Evolutionary conservation across 495 filamentous ascomycete genomes (phyloP), one percentile per base, ranked within the genome.

Genomic region (Xeromyces bisporus): DNA sequence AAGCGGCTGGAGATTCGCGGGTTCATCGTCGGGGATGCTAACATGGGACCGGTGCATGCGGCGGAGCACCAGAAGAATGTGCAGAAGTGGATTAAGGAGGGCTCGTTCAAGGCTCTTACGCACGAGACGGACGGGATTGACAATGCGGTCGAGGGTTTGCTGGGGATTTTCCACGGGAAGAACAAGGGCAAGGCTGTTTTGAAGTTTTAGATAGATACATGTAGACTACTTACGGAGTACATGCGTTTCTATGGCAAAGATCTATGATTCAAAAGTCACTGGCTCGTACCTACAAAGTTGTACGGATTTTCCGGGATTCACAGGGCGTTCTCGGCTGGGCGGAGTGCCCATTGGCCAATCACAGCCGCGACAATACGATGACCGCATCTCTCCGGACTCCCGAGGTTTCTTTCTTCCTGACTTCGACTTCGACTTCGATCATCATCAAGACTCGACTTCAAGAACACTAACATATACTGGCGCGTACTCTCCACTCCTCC

Each of bases 131-230:
- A 75, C 11, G 87, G 86, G 11, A 82, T 93, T 37, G 87, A 93
- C 33, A 79, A 85, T 38, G 77, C 73, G 2, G 56, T 75, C 15
- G 71, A 86, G 31, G 87, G 80, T 7, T 63, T 93, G 26, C 40
- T 93, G n/a, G 83, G 77, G n/a, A 75, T 96, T 62, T 62, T 93
- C 33, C 46, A 76, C 47, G 86, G 86, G 17, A 74, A 83, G 55
- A 96, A 96, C 59, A 79, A 82, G 60, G 86, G 86, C 37, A 96
- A 96, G 64, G 81, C 84, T 18, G 69, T 91, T 14, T 38, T 93
- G 38, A 77, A 81, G 59, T 75, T 87, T 32, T 61, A 56, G 44
- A 27, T 39, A n/a, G n/a, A n/a, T n/a, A n/a, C n/a, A n/a, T n/a
- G n/a, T n/a, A n/a, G n/a, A n/a, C n/a, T n/a, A n/a, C n/a, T n/a